A percentile compares a stretch with the other conserved stretches of the same genome.
Conservation (phyloP, 441 rosid species). For the Lepidium campestre region DNA sequence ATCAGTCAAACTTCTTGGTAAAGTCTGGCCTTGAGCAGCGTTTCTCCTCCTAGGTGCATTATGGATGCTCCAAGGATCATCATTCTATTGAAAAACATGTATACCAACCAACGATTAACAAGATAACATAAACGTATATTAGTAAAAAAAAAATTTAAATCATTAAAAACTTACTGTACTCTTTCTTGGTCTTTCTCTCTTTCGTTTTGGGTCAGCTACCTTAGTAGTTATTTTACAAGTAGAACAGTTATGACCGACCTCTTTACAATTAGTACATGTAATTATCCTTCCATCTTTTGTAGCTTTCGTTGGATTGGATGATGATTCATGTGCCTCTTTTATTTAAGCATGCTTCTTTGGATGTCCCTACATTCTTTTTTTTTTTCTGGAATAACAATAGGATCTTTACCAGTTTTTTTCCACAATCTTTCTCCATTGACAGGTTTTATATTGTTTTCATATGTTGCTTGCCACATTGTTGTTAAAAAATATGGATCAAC, state of each 20-base stretch:
- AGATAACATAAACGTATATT: too few species aligned
- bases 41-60: background rate
- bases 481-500: background rate
- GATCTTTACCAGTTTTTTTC: background rate
- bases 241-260: background rate
- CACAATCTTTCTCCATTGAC: background rate
- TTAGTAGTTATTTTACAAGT: too few species aligned
- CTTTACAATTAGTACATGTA: background rate
- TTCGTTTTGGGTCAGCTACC: too few species aligned
- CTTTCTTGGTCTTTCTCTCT: too few species aligned
- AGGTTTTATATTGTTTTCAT: background rate
- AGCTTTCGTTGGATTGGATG: background rate
- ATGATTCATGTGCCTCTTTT: background rate
- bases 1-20: too few species aligned
- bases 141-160: too few species aligned
- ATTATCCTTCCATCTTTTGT: background rate
- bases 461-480: background rate
- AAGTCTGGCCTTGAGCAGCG: background rate
- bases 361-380: background rate
- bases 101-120: too few species aligned
- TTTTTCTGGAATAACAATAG: background rate
- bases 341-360: background rate
- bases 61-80: background rate
- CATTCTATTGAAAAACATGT: background rate
- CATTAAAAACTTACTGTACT: too few species aligned